A percentile compares a stretch with the other conserved stretches of the same genome.
These are phyloP conservation scores for Medicago lupulina DNA, from an alignment of 306 rosid genomes.

Conservation along the genomic window DNA sequence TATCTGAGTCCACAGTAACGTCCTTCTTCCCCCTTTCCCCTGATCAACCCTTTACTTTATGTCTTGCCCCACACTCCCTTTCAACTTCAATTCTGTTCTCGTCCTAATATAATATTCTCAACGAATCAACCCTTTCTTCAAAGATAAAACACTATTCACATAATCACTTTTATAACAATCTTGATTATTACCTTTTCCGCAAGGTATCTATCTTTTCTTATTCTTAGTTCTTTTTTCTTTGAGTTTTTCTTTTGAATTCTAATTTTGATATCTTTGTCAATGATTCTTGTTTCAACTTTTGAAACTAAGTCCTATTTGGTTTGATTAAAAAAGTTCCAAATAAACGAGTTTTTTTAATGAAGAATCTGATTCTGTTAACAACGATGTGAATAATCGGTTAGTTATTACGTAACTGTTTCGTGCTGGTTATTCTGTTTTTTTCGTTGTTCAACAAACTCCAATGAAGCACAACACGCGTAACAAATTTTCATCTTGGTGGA, in stretches of 20 bases:
- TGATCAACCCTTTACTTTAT: too few species aligned
- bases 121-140: not conserved
- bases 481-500: slow-evolving; percentile 12
- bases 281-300: slow-evolving; percentile 13
- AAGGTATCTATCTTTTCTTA: slow-evolving; percentile 45
- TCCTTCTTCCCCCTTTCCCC: too few species aligned
- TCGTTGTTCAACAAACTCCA: not conserved
- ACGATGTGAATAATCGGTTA: not conserved
- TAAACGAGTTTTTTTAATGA: not conserved
- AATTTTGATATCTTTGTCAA: not conserved
- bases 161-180: not conserved
- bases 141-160: not conserved
- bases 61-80: too few species aligned
- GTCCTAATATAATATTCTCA: too few species aligned
- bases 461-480: slow-evolving; percentile 4
- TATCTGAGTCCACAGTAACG: too few species aligned
- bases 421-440: not conserved
- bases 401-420: not conserved
- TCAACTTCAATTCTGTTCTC: too few species aligned
- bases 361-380: slow-evolving; percentile 5
- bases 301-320: slow-evolving; percentile 4
- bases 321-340: not conserved
- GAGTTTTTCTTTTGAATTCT: too few species aligned
- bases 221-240: too few species aligned
- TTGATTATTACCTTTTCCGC: slow-evolving; percentile 32